These are phyloP conservation scores for Hyparrhenia diplandra DNA, from an alignment of 176 grass and related monocot species.

Conservation along the genomic window DNA sequence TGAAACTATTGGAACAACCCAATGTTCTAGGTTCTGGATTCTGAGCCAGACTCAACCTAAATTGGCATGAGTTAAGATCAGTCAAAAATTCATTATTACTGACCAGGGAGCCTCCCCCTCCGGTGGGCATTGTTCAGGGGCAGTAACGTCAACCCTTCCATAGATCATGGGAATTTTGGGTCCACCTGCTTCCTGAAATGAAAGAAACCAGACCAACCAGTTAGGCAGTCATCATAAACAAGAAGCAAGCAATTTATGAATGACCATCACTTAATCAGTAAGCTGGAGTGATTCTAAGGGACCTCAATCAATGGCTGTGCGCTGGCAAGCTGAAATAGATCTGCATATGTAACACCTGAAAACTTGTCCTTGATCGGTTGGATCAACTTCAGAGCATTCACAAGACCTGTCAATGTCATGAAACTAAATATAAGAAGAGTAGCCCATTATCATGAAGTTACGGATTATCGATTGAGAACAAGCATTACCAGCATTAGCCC, in stretches of 20 bases:
- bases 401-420: slow-evolving; percentile 53
- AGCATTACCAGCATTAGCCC: slow-evolving; percentile 72
- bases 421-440: not conserved
- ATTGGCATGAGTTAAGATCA: not conserved
- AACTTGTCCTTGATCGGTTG: slow-evolving; percentile 85
- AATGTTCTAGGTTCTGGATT: not conserved
- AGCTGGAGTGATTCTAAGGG: not conserved
- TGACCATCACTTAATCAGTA: not conserved
- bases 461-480: not conserved
- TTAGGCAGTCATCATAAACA: not conserved
- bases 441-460: not conserved
- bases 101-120: slow-evolving; percentile 89
- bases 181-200: slow-evolving; percentile 83
- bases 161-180: slow-evolving; percentile 95
- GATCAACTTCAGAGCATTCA: slow-evolving; percentile 82
- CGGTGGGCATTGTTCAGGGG: slow-evolving; percentile 79
- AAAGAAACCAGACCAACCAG: slow-evolving; percentile 9
- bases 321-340: slow-evolving; percentile 93
- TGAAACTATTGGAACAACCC: not conserved
- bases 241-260: not conserved
- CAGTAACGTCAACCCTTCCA: slow-evolving; percentile 66
- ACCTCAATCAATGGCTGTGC: slow-evolving; percentile 98
- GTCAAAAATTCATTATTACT: slow-evolving; percentile 11
- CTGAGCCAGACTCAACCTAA: not conserved
- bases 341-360: slow-evolving; percentile 66